phyloP scores from a whole-genome alignment of 2,329 filamentous ascomycete genomes.

The Immersiporthe knoxdaviesiana region DNA sequence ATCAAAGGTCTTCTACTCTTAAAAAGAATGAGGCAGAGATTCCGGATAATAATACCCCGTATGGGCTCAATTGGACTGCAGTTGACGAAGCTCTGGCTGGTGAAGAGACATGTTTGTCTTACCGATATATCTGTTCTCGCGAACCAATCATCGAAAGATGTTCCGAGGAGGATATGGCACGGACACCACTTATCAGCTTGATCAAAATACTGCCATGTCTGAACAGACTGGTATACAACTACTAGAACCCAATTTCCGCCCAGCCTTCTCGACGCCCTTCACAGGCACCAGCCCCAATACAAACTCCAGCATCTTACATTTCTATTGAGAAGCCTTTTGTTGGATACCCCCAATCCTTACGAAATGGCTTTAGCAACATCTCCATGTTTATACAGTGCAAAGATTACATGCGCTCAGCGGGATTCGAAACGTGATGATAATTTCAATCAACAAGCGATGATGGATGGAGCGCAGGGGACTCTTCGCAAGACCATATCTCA shows the following conservation, averaged over 20 bases:
- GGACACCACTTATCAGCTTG: slow-evolving; percentile 14
- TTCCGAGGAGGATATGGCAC: slow-evolving; percentile 11
- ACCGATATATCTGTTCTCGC: background rate
- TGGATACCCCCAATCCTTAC: background rate
- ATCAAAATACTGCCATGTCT: slow-evolving; percentile 8
- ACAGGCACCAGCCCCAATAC: slow-evolving; percentile 12
- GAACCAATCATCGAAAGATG: background rate
- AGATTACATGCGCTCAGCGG: background rate
- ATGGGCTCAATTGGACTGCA: background rate
- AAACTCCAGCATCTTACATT: slow-evolving; percentile 18
- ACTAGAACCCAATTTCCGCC: slow-evolving; percentile 19
- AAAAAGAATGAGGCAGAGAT: no score
- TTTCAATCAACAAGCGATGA: slow-evolving; percentile 14
- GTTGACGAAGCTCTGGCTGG: background rate
- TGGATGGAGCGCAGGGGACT: no score
- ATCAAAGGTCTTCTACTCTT: slow-evolving; percentile 1
- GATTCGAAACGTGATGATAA: background rate
- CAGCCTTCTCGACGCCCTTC: slow-evolving; percentile 10
- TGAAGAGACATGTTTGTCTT: background rate
- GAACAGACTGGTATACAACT: slow-evolving; percentile 13
- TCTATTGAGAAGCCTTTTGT: slow-evolving; percentile 7
- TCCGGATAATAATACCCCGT: no score
- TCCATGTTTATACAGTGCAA: background rate
- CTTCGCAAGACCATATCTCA: no score
- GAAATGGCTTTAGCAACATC: slow-evolving; percentile 19